phyloP scores from a whole-genome alignment of 441 rosid species.

The Erodium texanum region DNA sequence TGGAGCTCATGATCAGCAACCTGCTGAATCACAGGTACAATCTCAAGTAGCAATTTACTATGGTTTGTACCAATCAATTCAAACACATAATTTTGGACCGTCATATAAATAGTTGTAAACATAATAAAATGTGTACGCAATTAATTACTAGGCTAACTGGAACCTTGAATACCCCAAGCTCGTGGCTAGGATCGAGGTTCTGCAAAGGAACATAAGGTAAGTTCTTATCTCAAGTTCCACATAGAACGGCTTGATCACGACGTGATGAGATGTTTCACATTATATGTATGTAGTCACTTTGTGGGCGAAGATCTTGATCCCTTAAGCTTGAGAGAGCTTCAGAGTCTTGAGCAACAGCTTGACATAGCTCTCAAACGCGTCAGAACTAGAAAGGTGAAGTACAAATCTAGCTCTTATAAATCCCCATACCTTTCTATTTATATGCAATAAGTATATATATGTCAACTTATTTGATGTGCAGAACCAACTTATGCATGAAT shows the following conservation, averaged over 20 bases:
- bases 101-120: too few relatives aligned
- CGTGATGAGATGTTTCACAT: background rate
- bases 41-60: background rate
- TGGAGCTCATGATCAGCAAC: conserved; percentile 29
- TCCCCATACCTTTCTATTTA: background rate
- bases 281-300: conserved; percentile 42
- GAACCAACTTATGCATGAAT: conserved; percentile 83
- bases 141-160: conserved; percentile 49
- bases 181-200: conserved; percentile 75
- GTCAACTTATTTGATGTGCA: conserved; percentile 24
- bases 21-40: conserved; percentile 27
- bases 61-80: too few relatives aligned
- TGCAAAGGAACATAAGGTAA: conserved; percentile 75
- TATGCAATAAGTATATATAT: background rate
- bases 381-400: conserved; percentile 58
- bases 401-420: background rate
- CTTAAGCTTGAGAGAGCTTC: conserved; percentile 70
- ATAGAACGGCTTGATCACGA: too few relatives aligned
- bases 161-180: conserved; percentile 76
- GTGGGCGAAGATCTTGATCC: conserved; percentile 76
- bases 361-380: conserved; percentile 70
- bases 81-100: too few relatives aligned
- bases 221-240: too few relatives aligned
- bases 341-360: conserved; percentile 83
- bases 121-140: too few relatives aligned